A percentile compares a stretch with the other conserved stretches of the same genome.
Conservation (phyloP, 805 yeast species). For the Candida peoriensis region DNA sequence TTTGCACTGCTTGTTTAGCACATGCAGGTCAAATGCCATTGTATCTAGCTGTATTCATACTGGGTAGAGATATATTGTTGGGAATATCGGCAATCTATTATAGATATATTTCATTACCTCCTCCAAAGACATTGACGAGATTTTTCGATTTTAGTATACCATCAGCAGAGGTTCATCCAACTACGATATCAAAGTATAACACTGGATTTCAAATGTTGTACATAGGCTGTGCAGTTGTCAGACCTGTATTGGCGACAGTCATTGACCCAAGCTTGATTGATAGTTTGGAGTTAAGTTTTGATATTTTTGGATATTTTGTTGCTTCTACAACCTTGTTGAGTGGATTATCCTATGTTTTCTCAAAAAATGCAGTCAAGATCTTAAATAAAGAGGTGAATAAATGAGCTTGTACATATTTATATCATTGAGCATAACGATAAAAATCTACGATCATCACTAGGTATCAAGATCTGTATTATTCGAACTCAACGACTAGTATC, state of each 20-base stretch:
- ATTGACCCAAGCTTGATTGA: conserved; percentile 27
- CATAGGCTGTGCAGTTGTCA: conserved; percentile 57
- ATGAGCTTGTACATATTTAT: conserved; percentile 1
- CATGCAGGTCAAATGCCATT: conserved; percentile 66
- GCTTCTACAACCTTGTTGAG: conserved; percentile 71
- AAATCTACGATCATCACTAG: background rate
- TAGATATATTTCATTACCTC: conserved; percentile 68
- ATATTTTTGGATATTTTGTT: conserved; percentile 46
- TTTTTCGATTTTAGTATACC: conserved; percentile 78
- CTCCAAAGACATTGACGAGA: conserved; percentile 66
- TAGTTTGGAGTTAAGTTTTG: conserved; percentile 21
- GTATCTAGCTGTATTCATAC: conserved; percentile 58
- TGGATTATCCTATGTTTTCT: conserved; percentile 72
- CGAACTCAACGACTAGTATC: no score
- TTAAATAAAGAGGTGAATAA: conserved; percentile 22
- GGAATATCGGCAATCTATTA: conserved; percentile 68
- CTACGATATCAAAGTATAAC: conserved; percentile 78
- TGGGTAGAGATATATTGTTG: conserved; percentile 79
- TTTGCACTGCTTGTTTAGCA: conserved; percentile 74
- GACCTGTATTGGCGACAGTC: conserved; percentile 42
- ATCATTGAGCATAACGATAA: background rate
- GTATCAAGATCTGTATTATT: no score
- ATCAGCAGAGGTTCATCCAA: conserved; percentile 85
- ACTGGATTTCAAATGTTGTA: conserved; percentile 92
- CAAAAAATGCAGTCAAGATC: conserved; percentile 62